A percentile compares a stretch with the other conserved stretches of the same genome.
These are phyloP conservation scores for Begonia loranthoides DNA, from an alignment of 306 rosid species.

Conservation along the genomic window DNA sequence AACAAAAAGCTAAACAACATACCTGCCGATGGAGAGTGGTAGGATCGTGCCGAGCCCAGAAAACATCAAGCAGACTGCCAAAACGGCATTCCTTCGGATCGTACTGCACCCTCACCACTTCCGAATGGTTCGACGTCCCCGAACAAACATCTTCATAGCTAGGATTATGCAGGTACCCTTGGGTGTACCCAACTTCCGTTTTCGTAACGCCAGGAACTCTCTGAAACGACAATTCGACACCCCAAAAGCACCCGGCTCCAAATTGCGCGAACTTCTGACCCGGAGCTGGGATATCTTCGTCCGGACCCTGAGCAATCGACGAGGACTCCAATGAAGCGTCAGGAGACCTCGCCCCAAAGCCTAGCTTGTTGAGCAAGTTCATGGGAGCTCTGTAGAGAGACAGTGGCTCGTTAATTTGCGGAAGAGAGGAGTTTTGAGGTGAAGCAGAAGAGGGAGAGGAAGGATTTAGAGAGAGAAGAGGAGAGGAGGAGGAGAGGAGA, in stretches of 20 bases:
- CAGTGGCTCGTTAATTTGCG: slow-evolving; percentile 16
- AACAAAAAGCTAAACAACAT: slow-evolving; percentile 1
- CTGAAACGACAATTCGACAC: slow-evolving; percentile 85
- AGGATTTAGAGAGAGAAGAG: slow-evolving; percentile 30
- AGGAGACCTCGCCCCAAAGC: slow-evolving; percentile 41
- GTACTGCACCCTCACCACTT: slow-evolving; percentile 78
- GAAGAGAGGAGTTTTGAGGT: slow-evolving; percentile 14
- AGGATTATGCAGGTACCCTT: slow-evolving; percentile 65
- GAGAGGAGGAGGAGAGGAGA: slow-evolving; percentile 22
- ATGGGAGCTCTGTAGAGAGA: slow-evolving; percentile 33
- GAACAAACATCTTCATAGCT: slow-evolving; percentile 71
- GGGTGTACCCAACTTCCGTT: slow-evolving; percentile 85
- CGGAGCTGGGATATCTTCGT: slow-evolving; percentile 66
- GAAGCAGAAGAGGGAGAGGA: slow-evolving; percentile 8
- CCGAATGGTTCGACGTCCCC: slow-evolving; percentile 54
- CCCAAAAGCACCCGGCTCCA: slow-evolving; percentile 99
- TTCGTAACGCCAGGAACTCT: slow-evolving; percentile 64
- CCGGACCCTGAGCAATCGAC: slow-evolving; percentile 58
- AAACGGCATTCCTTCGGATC: slow-evolving; percentile 57
- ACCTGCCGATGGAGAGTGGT: slow-evolving; percentile 89
- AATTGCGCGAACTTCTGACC: slow-evolving; percentile 81
- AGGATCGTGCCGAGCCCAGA: slow-evolving; percentile 85
- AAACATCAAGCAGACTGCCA: slow-evolving; percentile 54
- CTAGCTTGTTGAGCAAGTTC: slow-evolving; percentile 68
- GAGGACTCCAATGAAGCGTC: slow-evolving; percentile 30